Percentiles rank a stretch among this genome's conserved stretches.
These are phyloP conservation scores for Calonectria multiphialidica DNA, from an alignment of 2,329 filamentous ascomycete species.

Conservation along the genomic window DNA sequence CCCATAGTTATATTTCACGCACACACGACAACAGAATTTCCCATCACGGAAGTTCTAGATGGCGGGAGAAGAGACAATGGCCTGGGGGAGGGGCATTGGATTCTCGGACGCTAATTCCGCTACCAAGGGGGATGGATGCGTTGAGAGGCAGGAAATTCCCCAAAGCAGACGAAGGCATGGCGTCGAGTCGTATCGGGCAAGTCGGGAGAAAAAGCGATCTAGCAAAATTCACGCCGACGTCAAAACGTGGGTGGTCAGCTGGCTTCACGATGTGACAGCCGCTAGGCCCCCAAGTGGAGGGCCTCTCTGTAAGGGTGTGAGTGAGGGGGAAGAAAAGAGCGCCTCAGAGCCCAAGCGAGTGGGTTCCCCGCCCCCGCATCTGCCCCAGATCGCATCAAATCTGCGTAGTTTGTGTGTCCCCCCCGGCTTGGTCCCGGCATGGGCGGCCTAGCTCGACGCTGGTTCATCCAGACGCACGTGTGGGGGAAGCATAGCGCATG, in stretches of 20 bases:
- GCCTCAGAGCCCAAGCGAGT: not conserved
- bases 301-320: not conserved
- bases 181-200: conserved; percentile 5
- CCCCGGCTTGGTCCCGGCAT: too few relatives aligned
- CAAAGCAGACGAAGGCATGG: conserved; percentile 3
- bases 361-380: conserved; percentile 21
- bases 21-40: not conserved
- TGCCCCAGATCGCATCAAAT: conserved; percentile 26
- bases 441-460: not conserved
- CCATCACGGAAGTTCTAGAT: not conserved
- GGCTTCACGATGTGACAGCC: conserved; percentile 17
- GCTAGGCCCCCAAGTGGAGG: not conserved
- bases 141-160: not conserved
- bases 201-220: not conserved
- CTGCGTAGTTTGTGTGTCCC: not conserved
- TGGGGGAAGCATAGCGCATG: not conserved
- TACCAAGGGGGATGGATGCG: not conserved
- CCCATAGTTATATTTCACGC: conserved; percentile 21
- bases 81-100: not conserved
- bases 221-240: not conserved
- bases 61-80: not conserved
- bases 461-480: not conserved
- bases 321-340: not conserved
- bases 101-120: not conserved
- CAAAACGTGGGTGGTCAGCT: conserved; percentile 14